A percentile compares a stretch with the other conserved stretches of the same genome.
phyloP scores from a whole-genome alignment of 345 rosid genomes.

The Camelina sativa region DNA sequence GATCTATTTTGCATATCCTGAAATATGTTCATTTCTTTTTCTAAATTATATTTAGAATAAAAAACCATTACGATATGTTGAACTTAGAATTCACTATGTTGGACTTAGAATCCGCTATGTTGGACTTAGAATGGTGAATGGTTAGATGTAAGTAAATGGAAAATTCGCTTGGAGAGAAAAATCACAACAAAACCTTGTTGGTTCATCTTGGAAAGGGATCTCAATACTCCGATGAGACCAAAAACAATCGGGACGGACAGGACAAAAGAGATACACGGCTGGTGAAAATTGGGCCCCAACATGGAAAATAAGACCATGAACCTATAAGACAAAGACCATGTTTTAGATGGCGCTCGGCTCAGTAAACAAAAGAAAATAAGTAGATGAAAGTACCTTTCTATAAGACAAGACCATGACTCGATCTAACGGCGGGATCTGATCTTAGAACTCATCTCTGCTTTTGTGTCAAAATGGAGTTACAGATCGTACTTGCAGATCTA shows the following conservation, averaged over 20 bases:
- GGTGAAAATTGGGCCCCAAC: neutral
- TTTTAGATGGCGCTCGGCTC: neutral
- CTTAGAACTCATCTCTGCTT: neutral
- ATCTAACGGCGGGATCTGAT: slow-evolving; percentile 7
- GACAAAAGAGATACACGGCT: neutral
- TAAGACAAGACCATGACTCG: neutral
- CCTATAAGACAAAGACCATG: too few species aligned
- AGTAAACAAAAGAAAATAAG: neutral
- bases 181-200: slow-evolving; percentile 1
- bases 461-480: slow-evolving; percentile 1
- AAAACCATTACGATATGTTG: too few species aligned
- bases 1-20: neutral
- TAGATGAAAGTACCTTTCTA: neutral
- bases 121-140: too few species aligned
- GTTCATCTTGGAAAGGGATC: neutral
- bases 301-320: slow-evolving; percentile 7
- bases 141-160: neutral
- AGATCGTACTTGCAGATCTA: slow-evolving; percentile 11
- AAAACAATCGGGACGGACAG: neutral
- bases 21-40: neutral
- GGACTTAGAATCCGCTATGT: slow-evolving; percentile 16
- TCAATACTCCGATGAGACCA: neutral
- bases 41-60: neutral
- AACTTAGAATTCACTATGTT: neutral
- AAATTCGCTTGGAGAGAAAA: slow-evolving; percentile 27